These are phyloP conservation scores for Ophiostoma australiae DNA, from an alignment of 2,329 filamentous ascomycete species.

Conservation along the genomic window DNA sequence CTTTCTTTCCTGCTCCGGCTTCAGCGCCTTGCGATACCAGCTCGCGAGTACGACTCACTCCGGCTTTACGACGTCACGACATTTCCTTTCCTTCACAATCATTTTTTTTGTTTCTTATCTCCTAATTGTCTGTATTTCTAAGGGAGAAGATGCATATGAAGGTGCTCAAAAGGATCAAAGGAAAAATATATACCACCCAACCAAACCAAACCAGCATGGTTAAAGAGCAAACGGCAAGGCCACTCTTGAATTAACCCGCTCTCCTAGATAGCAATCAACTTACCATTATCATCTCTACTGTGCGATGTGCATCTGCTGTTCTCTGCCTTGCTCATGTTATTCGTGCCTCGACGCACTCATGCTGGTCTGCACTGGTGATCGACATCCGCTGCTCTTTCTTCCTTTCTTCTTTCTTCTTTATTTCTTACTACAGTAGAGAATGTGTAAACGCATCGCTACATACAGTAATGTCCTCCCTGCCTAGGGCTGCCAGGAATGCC, in stretches of 20 bases:
- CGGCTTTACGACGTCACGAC: slow-evolving; percentile 8
- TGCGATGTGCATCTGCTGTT: not conserved
- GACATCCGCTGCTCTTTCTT: not conserved
- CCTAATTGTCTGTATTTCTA: not conserved
- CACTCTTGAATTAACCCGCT: slow-evolving; percentile 11
- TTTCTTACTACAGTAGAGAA: not conserved
- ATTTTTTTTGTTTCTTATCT: not conserved
- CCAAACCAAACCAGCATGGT: not conserved
- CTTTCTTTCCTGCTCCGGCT: not conserved
- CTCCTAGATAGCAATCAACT: not conserved
- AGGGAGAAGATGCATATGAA: not conserved
- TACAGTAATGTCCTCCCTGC: not conserved
- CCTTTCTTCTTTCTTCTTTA: not conserved
- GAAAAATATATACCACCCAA: not conserved
- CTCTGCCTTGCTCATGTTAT: not conserved
- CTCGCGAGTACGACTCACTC: not conserved
- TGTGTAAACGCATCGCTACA: not conserved
- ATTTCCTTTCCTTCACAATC: not conserved
- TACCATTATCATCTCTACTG: not conserved
- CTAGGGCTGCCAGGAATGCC: not conserved
- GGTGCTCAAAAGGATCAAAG: not conserved
- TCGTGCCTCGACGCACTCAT: not conserved
- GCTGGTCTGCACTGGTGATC: not conserved
- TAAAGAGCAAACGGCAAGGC: slow-evolving; percentile 5
- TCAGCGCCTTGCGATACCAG: not conserved